Base-by-base conservation (phyloP, 2,329 filamentous ascomycete species). In the Rhynchosporium secalis region DNA sequence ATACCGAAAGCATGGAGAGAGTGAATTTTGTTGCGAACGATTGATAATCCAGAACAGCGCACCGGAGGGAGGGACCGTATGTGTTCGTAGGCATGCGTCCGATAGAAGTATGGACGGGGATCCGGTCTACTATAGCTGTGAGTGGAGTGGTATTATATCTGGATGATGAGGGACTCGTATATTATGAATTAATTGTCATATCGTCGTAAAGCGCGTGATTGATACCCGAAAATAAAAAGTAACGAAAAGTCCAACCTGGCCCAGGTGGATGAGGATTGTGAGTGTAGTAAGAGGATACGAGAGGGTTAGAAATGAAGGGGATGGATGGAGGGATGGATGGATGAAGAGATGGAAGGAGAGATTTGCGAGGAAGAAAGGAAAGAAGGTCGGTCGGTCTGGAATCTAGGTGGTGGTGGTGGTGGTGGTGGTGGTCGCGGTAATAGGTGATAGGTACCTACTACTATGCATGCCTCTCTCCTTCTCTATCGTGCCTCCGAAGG, bases 161-260 rank as follows among this genome's bases (percentile, higher is more conserved):
- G 80, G 68, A 81, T 79, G 65, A 82, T 79, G 54, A 82, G 76
- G 4, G 79, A 79, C 31, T 77, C 56, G 56, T 26, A n/a, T 58
- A 43, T 58, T 52, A 52, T 60, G 46, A 59, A 49, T 49, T 60
- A 60, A 54, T 28, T 43, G 41, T 60, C 58, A 46, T 52, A 56
- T 45, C 48, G 58, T 60, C 48, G 58, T 46, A 48, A 58, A 58
- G 28, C 20, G 43, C 36, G 33, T 38, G 46, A 40, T n/a, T 29
- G 43, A 38, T 36, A 29, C 20, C 40, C 43, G 43, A 49, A 10
- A 43, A 51, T 45, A 15, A 45, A 54, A 36, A 20, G 38, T 26
- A 54, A 60, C 51, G 36, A 60, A 60, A 51, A 31, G 48, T 8
- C 48, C 29, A 10, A 51, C 20, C 20, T 20, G 20, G 20, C 20